Base-by-base conservation (phyloP, 176 grass and related monocot genomes). In the Microstegium vimineum region DNA sequence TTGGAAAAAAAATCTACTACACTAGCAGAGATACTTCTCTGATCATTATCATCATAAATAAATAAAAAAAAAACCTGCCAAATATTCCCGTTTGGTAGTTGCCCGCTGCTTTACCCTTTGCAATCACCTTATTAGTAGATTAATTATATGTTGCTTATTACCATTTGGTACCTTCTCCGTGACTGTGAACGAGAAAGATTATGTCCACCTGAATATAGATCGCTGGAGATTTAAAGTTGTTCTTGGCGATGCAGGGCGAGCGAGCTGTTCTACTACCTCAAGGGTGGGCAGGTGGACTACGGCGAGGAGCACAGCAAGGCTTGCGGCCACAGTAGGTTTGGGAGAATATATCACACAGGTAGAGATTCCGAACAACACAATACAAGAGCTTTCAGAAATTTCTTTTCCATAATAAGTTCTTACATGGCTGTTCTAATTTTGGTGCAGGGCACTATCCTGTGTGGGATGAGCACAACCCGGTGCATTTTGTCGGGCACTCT, bases 261-360 rank as follows among this genome's bases (percentile, higher is more conserved):
- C n/a, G 96, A 99, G 70, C 84, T 99, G 40, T 99, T 99, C 82
- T 99, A 95, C 73, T 99, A 99, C 86, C 88, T 99, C 76, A 99
- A 95, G 54, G 96, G 96, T 56, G 96, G 96, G 51, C 89, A 93
- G 74, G 93, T 99, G 22, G 96, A 99, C 78, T 99, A 95, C 42
- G 93, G 93, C 10, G 77, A 93, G 76, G 96, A 93, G 69, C 96
- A 99, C 83, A 91, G 96, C 87, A 94, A 82, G 45, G 84, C 70
- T 15, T 91, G 35, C 77, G 96, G 96, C 4, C 96, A 99, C 82
- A 49, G 52, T 18, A 87, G 87, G 26, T 95, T 93, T 81, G 96
- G 96, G 47, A 95, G 87, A 77, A 90, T 84, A 64, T 99, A 95
- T 74, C 62, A 82, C 0, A 86, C 84, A 78, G 96, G 96, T 99